A percentile compares a stretch with the other conserved stretches of the same genome.
Conservation (phyloP, 306 rosid genomes). For the Cucurbita argyrosperma region DNA sequence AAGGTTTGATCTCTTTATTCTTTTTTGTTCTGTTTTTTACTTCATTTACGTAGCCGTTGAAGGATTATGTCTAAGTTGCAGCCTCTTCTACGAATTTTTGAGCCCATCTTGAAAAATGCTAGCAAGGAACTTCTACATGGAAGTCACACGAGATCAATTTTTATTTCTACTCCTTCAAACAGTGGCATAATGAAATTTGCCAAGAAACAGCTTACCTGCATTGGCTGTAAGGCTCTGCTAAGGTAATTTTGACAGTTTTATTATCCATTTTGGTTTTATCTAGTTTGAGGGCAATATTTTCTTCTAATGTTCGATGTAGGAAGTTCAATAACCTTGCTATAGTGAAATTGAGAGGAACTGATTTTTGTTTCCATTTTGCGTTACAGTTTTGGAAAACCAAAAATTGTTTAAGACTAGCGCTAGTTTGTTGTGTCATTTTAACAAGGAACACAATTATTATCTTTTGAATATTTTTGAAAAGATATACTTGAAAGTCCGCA, state of each 20-base stretch:
- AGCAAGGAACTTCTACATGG: constrained; percentile 96
- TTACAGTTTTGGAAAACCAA: background rate
- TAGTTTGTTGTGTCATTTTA: background rate
- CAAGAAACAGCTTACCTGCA: constrained; percentile 70
- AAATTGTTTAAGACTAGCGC: background rate
- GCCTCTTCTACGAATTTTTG: constrained; percentile 94
- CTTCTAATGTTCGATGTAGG: background rate
- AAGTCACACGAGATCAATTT: constrained; percentile 85
- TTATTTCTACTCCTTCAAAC: constrained; percentile 82
- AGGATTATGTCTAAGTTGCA: constrained; percentile 24
- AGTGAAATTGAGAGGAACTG: background rate
- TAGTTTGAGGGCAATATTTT: background rate
- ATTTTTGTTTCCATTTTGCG: background rate
- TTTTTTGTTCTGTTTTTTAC: background rate
- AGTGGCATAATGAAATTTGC: constrained; percentile 92
- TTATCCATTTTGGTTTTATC: background rate
- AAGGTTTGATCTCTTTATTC: constrained; percentile 35
- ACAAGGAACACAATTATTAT: background rate
- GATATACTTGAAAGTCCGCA: background rate
- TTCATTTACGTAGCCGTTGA: constrained; percentile 13
- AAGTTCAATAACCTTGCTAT: background rate
- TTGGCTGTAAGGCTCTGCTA: constrained; percentile 88
- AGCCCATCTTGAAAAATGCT: constrained; percentile 93
- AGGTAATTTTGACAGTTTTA: constrained; percentile 33
- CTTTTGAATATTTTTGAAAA: background rate